Evolutionary conservation across 345 rosid species (phyloP).

Genomic region (Reutealis trisperma): DNA sequence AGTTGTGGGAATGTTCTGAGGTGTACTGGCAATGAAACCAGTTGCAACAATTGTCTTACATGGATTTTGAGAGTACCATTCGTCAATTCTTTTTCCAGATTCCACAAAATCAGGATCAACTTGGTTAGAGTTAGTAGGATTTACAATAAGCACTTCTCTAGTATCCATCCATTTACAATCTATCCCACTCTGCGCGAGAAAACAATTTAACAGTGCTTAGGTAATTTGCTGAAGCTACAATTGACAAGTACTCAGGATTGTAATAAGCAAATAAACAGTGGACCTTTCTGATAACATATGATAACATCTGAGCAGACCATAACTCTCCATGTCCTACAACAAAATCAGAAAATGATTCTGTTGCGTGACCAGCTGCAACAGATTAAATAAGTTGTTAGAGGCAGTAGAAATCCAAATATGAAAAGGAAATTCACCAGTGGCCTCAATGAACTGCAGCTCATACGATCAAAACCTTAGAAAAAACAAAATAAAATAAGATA

Average conservation of each 20-base stretch:
- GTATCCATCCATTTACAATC: conserved; percentile 98
- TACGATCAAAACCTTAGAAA: neutral
- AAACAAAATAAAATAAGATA: neutral
- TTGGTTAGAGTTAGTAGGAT: conserved; percentile 85
- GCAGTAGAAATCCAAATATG: neutral
- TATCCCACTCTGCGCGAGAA: conserved; percentile 56
- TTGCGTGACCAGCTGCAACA: conserved; percentile 88
- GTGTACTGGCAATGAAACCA: conserved; percentile 98
- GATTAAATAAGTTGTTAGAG: neutral
- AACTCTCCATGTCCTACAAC: conserved; percentile 97
- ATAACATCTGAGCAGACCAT: conserved; percentile 94
- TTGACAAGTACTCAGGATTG: neutral
- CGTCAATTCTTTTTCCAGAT: conserved; percentile 73
- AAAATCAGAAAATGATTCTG: conserved; percentile 94
- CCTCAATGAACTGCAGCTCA: neutral
- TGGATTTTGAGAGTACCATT: conserved; percentile 73
- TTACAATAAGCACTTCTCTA: conserved; percentile 88
- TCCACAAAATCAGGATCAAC: conserved; percentile 90
- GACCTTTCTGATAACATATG: conserved; percentile 84
- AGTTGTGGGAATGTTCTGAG: conserved; percentile 91
- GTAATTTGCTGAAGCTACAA: neutral
- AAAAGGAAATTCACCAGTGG: conserved; percentile 2
- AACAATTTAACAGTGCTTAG: neutral
- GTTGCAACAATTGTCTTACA: conserved; percentile 76
- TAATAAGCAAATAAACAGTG: conserved; percentile 10